These are phyloP conservation scores for Paramecium pentaurelia DNA, from an alignment of 73 alveolate species.

Conservation along the genomic window DNA sequence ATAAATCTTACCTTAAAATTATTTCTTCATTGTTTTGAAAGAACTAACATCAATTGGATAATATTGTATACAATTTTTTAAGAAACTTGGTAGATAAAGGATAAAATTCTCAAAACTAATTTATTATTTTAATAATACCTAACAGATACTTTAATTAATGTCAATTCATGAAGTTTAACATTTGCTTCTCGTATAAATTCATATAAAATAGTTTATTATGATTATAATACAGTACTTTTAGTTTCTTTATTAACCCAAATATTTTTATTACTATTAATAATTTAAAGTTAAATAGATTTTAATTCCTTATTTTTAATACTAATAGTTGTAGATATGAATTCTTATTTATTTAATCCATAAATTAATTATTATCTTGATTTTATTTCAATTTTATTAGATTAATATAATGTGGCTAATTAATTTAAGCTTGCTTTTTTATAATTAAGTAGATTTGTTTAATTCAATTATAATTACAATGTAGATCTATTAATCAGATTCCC, in stretches of 20 bases:
- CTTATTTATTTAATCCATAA: not conserved
- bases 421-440: not conserved
- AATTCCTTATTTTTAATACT: not conserved
- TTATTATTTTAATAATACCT: not conserved
- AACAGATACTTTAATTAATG: not conserved
- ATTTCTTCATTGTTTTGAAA: not conserved
- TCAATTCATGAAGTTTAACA: not conserved
- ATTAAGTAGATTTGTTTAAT: not conserved
- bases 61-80: not conserved
- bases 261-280: not conserved
- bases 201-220: not conserved
- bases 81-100: not conserved
- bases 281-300: not conserved
- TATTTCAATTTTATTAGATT: not conserved
- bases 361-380: not conserved
- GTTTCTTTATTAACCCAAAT: not conserved
- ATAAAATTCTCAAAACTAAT: not conserved
- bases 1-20: not conserved
- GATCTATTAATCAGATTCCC: not conserved
- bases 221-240: not conserved
- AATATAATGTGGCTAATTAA: not conserved
- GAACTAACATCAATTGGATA: not conserved
- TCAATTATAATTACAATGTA: not conserved
- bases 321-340: not conserved
- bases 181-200: not conserved